These are phyloP conservation scores for Trypanosoma cruzi DNA, from an alignment of 208 protist genomes.

Conservation along the genomic window DNA sequence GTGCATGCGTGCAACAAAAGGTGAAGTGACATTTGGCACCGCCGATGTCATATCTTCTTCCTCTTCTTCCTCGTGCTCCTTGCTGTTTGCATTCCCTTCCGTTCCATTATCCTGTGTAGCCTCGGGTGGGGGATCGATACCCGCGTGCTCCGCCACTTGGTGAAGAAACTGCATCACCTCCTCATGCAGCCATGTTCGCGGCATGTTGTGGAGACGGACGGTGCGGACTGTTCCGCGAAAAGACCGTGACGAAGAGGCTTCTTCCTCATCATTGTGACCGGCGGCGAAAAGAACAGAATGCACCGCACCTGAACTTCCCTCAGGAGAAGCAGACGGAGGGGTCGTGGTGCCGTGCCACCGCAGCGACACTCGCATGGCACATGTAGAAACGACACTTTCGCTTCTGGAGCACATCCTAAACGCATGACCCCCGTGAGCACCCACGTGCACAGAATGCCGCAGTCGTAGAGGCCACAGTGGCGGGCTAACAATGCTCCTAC, in stretches of 20 bases:
- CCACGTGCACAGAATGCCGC: background rate
- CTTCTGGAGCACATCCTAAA: background rate
- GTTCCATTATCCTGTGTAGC: background rate
- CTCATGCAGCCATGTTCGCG: conserved; percentile 81
- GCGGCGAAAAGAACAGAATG: background rate
- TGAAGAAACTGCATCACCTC: conserved; percentile 85
- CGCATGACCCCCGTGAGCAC: background rate
- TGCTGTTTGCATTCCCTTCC: background rate
- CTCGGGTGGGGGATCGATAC: conserved; percentile 40
- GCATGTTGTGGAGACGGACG: conserved; percentile 75
- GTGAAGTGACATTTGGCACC: conserved; percentile 46
- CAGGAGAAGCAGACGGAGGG: background rate
- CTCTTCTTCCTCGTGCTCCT: conserved; percentile 16
- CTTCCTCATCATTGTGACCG: background rate
- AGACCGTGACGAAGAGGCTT: background rate
- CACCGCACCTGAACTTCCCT: background rate
- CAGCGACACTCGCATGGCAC: background rate
- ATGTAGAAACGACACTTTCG: background rate
- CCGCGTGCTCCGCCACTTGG: conserved; percentile 64
- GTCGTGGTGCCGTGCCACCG: background rate
- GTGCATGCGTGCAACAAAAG: conserved; percentile 62
- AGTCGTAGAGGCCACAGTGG: background rate
- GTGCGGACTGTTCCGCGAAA: background rate
- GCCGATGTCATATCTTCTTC: conserved; percentile 36
- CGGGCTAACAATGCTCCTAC: background rate